Base-by-base conservation (phyloP, 2,329 filamentous ascomycete species). In the Fusarium fracticaudum region DNA sequence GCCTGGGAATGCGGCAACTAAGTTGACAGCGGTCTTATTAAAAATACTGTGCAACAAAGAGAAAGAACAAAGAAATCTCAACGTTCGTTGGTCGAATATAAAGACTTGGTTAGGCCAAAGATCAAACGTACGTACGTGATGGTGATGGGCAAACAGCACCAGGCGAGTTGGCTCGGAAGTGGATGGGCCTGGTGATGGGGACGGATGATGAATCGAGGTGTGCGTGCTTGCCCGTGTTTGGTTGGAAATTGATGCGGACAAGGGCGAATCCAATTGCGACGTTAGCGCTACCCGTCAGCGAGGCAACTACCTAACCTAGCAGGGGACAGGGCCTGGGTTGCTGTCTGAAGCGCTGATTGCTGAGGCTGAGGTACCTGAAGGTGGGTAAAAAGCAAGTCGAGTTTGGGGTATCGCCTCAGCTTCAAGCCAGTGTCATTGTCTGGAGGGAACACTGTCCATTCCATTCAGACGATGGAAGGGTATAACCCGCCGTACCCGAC, bases 241-340 rank as follows among this genome's bases (percentile, higher is more conserved):
- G 54, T 67, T 72, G 71, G 61, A 71, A 66, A 73, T 64, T 69
- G 66, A 66, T 53, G 63, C 71, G 68, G 64, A 75, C 53, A 73
- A 59, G 57, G 67, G 55, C n/a, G 47, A 55, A 47, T 47, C 62
- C 48, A 69, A 72, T 72, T 59, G 55, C 58, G 50, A 59, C 29
- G 51, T 48, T 62, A 40, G 66, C 48, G 33, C 73, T 58, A 26
- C 35, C 35, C 24, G 64, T 76, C 73, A 77, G 71, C 71, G 47
- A 77, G 67, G 71, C 69, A 63, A 72, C 48, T 50, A 50, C 47
- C 47, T 31, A 50, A 50, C 40, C 47, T 71, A 51, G 33, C 60
- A 60, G 7, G 48, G 26, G 43, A 35, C 54, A 44, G 40, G 33
- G 43, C 66, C 29, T 66, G 10, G 29, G 15, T 17, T 33, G 29